phyloP scores from a whole-genome alignment of 305 asterid species.

The Fraxinus albicans region DNA sequence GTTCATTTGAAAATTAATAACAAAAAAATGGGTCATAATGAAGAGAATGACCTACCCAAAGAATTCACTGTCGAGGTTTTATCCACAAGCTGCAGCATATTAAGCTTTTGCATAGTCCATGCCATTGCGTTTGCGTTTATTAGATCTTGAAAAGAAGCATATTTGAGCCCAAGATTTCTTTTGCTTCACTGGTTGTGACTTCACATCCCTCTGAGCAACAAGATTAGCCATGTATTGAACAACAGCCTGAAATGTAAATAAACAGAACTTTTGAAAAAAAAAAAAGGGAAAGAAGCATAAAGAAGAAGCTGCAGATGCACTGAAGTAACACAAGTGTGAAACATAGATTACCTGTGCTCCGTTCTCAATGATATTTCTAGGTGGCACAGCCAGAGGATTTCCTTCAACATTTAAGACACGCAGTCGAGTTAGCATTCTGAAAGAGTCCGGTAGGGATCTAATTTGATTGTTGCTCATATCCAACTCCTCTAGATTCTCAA shows the following conservation, averaged over 20 bases:
- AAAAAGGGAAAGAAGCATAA: neutral
- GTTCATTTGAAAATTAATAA: neutral
- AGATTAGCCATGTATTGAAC: slow-evolving; percentile 80
- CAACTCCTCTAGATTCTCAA: slow-evolving; percentile 87
- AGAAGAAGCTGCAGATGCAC: neutral
- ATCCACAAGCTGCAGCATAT: slow-evolving; percentile 14
- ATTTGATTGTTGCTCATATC: slow-evolving; percentile 91
- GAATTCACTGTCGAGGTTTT: slow-evolving; percentile 16
- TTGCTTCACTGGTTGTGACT: slow-evolving; percentile 59
- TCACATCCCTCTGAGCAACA: slow-evolving; percentile 61
- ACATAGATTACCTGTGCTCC: slow-evolving; percentile 73
- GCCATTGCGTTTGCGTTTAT: slow-evolving; percentile 72
- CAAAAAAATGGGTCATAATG: slow-evolving; percentile 4
- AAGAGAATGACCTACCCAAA: slow-evolving; percentile 35
- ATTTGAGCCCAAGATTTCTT: slow-evolving; percentile 81
- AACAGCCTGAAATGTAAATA: slow-evolving; percentile 54
- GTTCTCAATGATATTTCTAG: slow-evolving; percentile 49
- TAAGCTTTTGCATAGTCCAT: slow-evolving; percentile 44
- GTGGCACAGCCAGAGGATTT: slow-evolving; percentile 79
- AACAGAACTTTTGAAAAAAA: neutral
- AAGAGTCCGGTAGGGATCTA: slow-evolving; percentile 80
- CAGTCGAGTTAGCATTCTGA: slow-evolving; percentile 66
- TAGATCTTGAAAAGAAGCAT: slow-evolving; percentile 74
- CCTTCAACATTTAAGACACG: slow-evolving; percentile 75
- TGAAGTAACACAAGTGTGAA: neutral